Evolutionary conservation across 768 basidiomycete genomes (phyloP).

Genomic region (Macrolepiota albuminosa): DNA sequence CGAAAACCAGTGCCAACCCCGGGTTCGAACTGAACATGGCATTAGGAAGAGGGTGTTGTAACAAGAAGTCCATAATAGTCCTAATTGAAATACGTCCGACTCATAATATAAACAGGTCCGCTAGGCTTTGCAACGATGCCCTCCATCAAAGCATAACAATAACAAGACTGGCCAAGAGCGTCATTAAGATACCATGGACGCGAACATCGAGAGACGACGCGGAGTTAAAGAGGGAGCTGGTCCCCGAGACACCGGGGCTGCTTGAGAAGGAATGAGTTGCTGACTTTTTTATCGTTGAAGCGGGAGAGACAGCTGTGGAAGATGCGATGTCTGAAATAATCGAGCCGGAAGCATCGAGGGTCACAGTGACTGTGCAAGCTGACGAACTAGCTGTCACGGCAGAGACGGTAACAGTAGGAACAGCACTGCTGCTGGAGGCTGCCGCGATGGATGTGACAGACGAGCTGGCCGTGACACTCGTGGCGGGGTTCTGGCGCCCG

Average conservation of each 20-base stretch:
- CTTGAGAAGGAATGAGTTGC: not conserved
- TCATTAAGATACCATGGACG: not conserved
- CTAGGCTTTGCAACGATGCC: not conserved
- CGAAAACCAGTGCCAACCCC: not conserved
- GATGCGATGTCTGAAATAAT: not conserved
- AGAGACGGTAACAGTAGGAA: not conserved
- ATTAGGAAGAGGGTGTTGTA: not conserved
- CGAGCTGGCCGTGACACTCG: not conserved
- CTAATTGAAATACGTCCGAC: not conserved
- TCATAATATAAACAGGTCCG: not conserved
- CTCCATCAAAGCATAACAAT: not conserved
- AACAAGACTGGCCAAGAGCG: not conserved
- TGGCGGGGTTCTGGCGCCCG: not conserved
- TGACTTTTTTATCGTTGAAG: not conserved
- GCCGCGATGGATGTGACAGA: not conserved
- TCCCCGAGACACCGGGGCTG: not conserved
- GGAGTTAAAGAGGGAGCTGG: not conserved
- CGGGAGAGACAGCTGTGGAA: not conserved
- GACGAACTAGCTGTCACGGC: not conserved
- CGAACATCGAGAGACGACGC: not conserved
- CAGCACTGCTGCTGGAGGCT: not conserved
- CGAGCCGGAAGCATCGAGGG: not conserved
- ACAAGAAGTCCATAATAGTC: not conserved
- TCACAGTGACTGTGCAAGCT: slow-evolving; percentile 4
- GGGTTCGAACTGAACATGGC: not conserved